Evolutionary conservation across 805 yeast species (phyloP).

Genomic region (Yarrowia sp.): DNA sequence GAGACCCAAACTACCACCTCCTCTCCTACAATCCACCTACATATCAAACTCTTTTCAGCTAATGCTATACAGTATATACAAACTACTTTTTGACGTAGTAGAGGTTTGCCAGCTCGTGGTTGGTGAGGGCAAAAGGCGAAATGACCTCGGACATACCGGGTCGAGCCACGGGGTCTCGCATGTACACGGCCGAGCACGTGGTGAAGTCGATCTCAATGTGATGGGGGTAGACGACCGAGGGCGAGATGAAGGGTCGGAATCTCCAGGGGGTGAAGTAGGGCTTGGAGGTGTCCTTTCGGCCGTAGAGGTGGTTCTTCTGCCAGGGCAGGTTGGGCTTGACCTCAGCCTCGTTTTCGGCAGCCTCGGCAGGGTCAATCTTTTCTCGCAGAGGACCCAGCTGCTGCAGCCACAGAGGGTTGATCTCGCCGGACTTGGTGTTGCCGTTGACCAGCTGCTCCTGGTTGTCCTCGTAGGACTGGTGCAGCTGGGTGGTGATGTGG

Average conservation of each 20-base stretch:
- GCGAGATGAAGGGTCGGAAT: conserved; percentile 91
- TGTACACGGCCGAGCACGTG: conserved; percentile 95
- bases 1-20: no score
- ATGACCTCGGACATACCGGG: conserved; percentile 97
- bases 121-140: conserved; percentile 80
- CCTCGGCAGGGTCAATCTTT: conserved; percentile 55
- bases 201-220: conserved; percentile 89
- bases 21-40: no score
- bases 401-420: conserved; percentile 55
- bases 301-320: conserved; percentile 77
- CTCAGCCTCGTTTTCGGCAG: conserved; percentile 59
- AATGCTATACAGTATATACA: conserved; percentile 28
- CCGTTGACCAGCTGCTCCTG: conserved; percentile 11
- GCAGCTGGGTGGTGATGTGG: not conserved
- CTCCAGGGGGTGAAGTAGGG: conserved; percentile 96
- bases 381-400: conserved; percentile 55
- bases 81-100: conserved; percentile 60
- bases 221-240: conserved; percentile 89
- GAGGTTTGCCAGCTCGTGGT: conserved; percentile 94
- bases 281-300: conserved; percentile 77
- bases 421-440: not conserved
- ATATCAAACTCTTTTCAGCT: no score
- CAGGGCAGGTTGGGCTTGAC: conserved; percentile 69
- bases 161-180: conserved; percentile 96
- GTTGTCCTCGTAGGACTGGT: not conserved